Percentiles rank a stretch among this genome's conserved stretches.
Conservation (phyloP, 208 protist species). For the Leptomonas seymouri region DNA sequence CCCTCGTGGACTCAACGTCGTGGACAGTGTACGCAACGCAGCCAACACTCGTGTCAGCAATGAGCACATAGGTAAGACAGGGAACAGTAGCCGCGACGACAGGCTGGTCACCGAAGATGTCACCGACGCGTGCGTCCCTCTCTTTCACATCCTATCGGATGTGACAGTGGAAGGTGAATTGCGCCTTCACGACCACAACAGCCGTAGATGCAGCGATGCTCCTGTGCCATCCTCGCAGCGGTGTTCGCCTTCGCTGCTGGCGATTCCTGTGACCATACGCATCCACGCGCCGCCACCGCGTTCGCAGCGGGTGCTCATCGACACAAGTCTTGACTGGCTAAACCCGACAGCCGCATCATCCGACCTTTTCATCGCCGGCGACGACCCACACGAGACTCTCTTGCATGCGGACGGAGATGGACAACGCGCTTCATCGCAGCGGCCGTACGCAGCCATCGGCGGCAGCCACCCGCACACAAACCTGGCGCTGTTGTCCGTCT, state of each 20-base stretch:
- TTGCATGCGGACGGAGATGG: background rate
- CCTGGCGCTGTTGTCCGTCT: slow-evolving; percentile 80
- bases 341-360: slow-evolving; percentile 74
- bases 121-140: slow-evolving; percentile 2
- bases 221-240: background rate
- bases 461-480: slow-evolving; percentile 98
- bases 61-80: background rate
- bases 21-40: background rate
- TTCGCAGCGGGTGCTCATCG: slow-evolving; percentile 88
- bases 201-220: background rate
- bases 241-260: background rate
- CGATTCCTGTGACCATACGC: slow-evolving; percentile 41
- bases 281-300: slow-evolving; percentile 75
- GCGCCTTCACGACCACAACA: background rate
- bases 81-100: background rate
- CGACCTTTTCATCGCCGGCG: slow-evolving; percentile 88
- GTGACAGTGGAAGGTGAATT: slow-evolving; percentile 18
- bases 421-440: background rate
- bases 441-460: slow-evolving; percentile 85
- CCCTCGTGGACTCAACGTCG: background rate
- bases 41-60: background rate
- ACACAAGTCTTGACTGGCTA: slow-evolving; percentile 94
- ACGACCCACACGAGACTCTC: slow-evolving; percentile 74
- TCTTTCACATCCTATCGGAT: slow-evolving; percentile 18
- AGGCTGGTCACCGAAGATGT: background rate